Conservation (phyloP, 2,329 filamentous ascomycete species). For the Pseudogymnoascus sp. region DNA sequence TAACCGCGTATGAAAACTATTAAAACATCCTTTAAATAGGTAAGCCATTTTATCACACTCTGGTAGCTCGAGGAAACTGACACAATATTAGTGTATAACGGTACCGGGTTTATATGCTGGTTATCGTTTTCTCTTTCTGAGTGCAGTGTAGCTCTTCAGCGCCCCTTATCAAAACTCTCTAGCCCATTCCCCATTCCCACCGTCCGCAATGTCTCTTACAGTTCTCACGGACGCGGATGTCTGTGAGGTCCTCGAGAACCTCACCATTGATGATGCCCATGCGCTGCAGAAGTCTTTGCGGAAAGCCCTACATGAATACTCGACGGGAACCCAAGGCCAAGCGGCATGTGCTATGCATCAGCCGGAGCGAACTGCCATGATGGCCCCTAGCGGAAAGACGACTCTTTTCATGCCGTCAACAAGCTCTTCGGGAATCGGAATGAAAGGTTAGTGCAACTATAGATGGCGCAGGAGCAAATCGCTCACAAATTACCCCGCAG, state of each 20-base stretch:
- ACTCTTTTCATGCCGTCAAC: constrained; percentile 70
- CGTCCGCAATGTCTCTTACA: constrained; percentile 44
- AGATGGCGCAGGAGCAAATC: background rate
- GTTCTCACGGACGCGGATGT: constrained; percentile 52
- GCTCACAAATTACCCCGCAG: constrained; percentile 29
- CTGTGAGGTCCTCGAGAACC: constrained; percentile 42
- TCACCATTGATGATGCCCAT: constrained; percentile 45
- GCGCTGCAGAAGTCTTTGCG: constrained; percentile 42
- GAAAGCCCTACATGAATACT: constrained; percentile 52
- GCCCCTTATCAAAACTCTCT: background rate
- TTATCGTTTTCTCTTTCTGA: no score
- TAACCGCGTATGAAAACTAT: background rate
- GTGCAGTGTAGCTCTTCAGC: background rate
- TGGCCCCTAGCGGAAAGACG: constrained; percentile 44
- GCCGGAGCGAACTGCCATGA: constrained; percentile 42
- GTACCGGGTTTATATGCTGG: background rate
- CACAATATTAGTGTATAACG: background rate
- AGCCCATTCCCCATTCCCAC: background rate
- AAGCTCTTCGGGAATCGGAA: constrained; percentile 53
- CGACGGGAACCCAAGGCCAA: constrained; percentile 41
- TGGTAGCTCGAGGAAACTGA: background rate
- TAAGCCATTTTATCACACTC: background rate
- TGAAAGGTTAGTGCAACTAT: constrained; percentile 47
- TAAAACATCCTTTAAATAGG: background rate
- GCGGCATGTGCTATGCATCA: constrained; percentile 40